Evolutionary conservation across 768 basidiomycete genomes (phyloP), one percentile per base, ranked within the genome.

Genomic region (Rhodotorula diobovata): DNA sequence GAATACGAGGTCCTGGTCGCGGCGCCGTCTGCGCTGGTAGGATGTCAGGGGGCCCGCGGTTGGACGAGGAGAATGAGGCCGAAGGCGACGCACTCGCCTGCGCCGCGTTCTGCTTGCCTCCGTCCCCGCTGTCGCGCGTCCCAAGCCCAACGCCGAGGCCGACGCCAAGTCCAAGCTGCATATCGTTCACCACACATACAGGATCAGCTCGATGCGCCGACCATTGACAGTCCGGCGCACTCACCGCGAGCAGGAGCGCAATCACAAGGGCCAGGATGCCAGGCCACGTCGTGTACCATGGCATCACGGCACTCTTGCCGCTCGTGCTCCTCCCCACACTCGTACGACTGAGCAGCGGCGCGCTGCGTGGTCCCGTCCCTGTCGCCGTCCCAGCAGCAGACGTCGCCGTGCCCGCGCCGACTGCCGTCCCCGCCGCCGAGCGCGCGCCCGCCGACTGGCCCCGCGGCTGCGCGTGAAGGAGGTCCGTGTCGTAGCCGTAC

Each of bases 61-160:
- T 2, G 12, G 15, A 46, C 8, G 45, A n/a, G 9, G 35, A 37
- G 12, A 43, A 21, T 25, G 45, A 43, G 45, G 48, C 25, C 25
- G 11, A 28, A 23, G 18, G 32, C 35, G 2, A 58, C 70, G 46
- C 15, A 18, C 60, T 66, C 34, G 28, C 45, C 20, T 37, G 21
- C 14, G 41, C 43, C 12, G 39, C 56, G 10, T 25, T n/a, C 25
- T 28, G 18, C 8, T 28, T 46, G 9, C 53, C 48, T 11, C 18
- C 53, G 16, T 16, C 23, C 14, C 34, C n/a, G 34, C 63, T 54
- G 50, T 71, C 46, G 61, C 54, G 63, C 23, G 61, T 59, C 3
- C 70, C 70, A 12, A 73, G 46, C 23, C 72, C 72, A 5, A 73
- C 72, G 0, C 72, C 72, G 9, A 73, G 34, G 1, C 72, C 72